phyloP scores from a whole-genome alignment of 2,329 filamentous ascomycete genomes.

The Paraphoma chrysanthemicola region DNA sequence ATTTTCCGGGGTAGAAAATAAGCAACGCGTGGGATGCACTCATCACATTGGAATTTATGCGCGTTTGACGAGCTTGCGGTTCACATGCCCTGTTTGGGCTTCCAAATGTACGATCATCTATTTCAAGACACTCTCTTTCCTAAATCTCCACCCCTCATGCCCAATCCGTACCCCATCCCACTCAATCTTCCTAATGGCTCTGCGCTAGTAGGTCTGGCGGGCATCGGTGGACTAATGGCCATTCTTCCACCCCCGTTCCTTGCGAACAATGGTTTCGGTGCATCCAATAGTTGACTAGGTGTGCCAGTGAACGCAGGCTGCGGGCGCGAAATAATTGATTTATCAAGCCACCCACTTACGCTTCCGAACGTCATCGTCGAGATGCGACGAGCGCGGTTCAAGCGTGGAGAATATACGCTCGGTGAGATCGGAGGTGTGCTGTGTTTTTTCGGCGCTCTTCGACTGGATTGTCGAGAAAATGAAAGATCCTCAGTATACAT shows the following conservation, averaged over 20 bases:
- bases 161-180: constrained; percentile 35
- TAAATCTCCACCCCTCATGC: constrained; percentile 1
- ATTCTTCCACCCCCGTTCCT: constrained; percentile 4
- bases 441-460: not conserved
- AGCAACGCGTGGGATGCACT: not conserved
- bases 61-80: too few relatives aligned
- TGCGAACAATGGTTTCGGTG: constrained; percentile 27
- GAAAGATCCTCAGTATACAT: not conserved
- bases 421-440: not conserved
- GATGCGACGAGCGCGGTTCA: constrained; percentile 1
- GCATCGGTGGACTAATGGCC: constrained; percentile 21
- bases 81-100: too few relatives aligned
- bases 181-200: constrained; percentile 33
- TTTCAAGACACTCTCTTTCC: too few relatives aligned
- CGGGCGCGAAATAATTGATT: constrained; percentile 23
- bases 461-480: not conserved
- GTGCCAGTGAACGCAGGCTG: constrained; percentile 18
- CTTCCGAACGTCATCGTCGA: constrained; percentile 13
- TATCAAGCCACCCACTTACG: constrained; percentile 17
- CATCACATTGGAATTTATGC: not conserved
- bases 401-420: constrained; percentile 2
- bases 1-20: not conserved
- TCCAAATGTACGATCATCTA: too few relatives aligned
- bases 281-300: constrained; percentile 17
- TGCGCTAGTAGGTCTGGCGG: constrained; percentile 25